Percentiles rank a stretch among this genome's conserved stretches.
These are phyloP conservation scores for Sporothrix brasiliensis DNA, from an alignment of 2,329 filamentous ascomycete genomes.

Conservation along the genomic window DNA sequence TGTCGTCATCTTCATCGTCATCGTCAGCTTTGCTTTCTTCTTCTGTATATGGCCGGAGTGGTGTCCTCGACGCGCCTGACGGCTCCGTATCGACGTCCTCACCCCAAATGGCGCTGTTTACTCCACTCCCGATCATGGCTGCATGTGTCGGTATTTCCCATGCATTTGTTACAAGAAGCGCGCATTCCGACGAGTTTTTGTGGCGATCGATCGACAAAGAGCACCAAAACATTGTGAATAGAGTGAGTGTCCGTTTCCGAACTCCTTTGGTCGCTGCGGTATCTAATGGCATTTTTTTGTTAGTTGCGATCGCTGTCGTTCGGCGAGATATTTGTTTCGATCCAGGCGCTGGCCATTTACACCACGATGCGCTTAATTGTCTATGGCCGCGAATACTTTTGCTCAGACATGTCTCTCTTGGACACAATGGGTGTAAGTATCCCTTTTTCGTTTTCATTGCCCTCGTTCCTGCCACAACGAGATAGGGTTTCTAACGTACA, in stretches of 20 bases:
- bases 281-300: neutral
- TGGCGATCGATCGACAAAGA: constrained; percentile 40
- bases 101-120: neutral
- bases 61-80: too few species aligned
- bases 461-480: neutral
- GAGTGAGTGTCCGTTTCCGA: constrained; percentile 8
- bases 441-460: neutral
- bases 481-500: neutral
- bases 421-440: constrained; percentile 20
- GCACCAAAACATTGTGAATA: constrained; percentile 34
- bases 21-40: neutral
- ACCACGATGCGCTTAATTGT: constrained; percentile 42
- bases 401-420: constrained; percentile 25
- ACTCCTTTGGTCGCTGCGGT: too few species aligned
- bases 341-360: constrained; percentile 40
- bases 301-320: constrained; percentile 14
- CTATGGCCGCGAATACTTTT: constrained; percentile 30
- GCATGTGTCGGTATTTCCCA: constrained; percentile 40
- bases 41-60: neutral
- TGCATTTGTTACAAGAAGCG: constrained; percentile 37
- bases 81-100: neutral
- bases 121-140: constrained; percentile 34
- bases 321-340: constrained; percentile 34
- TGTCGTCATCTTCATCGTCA: neutral
- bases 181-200: constrained; percentile 38